Base-by-base conservation (phyloP, 495 filamentous ascomycete species). In the Corynascus novoguineensis region DNA sequence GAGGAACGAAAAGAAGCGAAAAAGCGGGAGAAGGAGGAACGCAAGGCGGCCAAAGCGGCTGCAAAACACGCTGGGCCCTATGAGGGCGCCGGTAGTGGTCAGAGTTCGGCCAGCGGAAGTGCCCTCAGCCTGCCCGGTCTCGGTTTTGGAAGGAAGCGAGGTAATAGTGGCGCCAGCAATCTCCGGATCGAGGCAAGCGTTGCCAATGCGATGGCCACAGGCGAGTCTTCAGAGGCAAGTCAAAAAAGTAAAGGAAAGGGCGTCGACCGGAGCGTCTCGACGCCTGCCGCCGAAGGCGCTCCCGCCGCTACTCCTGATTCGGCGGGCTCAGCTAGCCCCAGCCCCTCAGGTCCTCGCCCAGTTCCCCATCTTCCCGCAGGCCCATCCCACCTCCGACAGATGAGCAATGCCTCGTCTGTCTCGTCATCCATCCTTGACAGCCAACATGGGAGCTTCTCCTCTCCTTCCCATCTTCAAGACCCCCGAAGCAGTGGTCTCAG, bases 341-440 rank as follows among this genome's bases (percentile, higher is more conserved):
- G 49, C 2, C 41, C 66, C 12, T 21, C 68, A 9, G 40, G 57
- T 1, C 46, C 73, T 3, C 67, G 76, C 19, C 69, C 73, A 15
- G 67, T 75, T 55, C 68, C 71, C 19, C 75, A 62, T 68, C 79
- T 40, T 59, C 73, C 54, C 65, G 71, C 70, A 15, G 76, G 77
- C 41, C 79, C 84, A 24, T 88, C 86, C 14, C 87, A 90, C 64
- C 75, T 92, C 5, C 80, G 89, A 6, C 85, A 90, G 51, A 83
- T 91, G 68, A 92, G 88, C 47, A 92, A 85, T 61, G 86, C 88
- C 4, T 93, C 90, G 3, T 93, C 89, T 0, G 81, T 87, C 4
- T 80, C 85, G 14, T 95, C 90, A 2, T 91, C 88, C 0, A 72
- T 86, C 10, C 73, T 82, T 21, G 88, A 90, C 48, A 87, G 81